phyloP scores from a whole-genome alignment of 2,329 filamentous ascomycete species.

The Bipolaris sorokiniana region DNA sequence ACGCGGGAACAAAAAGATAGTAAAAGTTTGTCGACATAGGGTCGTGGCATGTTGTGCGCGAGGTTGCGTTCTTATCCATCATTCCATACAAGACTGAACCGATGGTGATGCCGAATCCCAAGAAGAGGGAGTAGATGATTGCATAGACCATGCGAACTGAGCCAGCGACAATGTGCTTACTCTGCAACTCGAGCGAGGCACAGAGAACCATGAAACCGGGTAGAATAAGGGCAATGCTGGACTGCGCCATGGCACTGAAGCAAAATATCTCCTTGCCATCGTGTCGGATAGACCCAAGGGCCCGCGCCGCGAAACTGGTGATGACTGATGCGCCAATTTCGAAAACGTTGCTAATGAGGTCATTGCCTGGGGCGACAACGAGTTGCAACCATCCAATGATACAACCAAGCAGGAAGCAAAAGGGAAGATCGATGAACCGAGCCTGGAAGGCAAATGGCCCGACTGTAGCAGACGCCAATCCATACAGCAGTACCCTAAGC shows the following conservation, averaged over 20 bases:
- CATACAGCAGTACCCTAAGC: constrained; percentile 69
- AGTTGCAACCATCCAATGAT: constrained; percentile 77
- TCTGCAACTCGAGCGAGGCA: constrained; percentile 57
- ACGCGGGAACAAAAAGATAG: constrained; percentile 76
- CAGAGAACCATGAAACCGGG: constrained; percentile 60
- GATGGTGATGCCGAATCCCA: constrained; percentile 60
- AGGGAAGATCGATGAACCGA: constrained; percentile 76
- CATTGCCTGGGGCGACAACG: constrained; percentile 74
- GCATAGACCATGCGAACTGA: constrained; percentile 61
- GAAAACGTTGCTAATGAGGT: constrained; percentile 66
- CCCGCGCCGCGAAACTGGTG: constrained; percentile 57
- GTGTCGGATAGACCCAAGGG: constrained; percentile 54
- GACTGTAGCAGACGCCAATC: constrained; percentile 75
- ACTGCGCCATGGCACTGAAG: constrained; percentile 59
- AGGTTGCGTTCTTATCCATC: constrained; percentile 56
- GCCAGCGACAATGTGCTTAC: constrained; percentile 56
- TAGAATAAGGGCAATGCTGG: constrained; percentile 57
- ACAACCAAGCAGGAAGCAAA: constrained; percentile 77
- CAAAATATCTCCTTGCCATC: constrained; percentile 55
- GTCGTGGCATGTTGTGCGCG: constrained; percentile 51
- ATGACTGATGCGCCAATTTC: constrained; percentile 57
- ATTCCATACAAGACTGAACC: constrained; percentile 58
- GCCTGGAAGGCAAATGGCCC: constrained; percentile 82
- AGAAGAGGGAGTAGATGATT: constrained; percentile 60
- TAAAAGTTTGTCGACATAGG: constrained; percentile 60